Base-by-base conservation (phyloP, 768 basidiomycete genomes). In the Hebeloma cylindrosporum region DNA sequence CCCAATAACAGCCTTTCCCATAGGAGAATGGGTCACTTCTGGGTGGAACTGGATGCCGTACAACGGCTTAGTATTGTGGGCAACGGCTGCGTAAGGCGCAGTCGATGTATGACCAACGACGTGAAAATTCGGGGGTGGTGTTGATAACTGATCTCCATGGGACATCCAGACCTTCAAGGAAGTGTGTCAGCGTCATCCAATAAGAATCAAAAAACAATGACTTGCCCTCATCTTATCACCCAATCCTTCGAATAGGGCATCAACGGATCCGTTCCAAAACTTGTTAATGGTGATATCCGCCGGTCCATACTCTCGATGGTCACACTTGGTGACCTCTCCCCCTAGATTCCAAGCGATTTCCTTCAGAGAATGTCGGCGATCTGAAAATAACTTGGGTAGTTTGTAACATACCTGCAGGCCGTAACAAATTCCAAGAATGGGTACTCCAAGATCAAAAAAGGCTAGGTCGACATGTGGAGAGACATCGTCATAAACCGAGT, bases 31-130 rank as follows among this genome's bases (percentile, higher is more conserved):
- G 0, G 96, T 97, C 18, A 99, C 96, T 68, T 99, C 96, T 0
- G 95, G 93, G 61, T 99, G 96, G 73, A 98, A 99, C 59, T 99
- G 96, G 30, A 99, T 96, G 22, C 95, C 96, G 55, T 92, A 99
- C 60, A 96, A 74, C 1, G 88, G 83, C 58, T 90, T 93, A 5
- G 80, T 70, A 58, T 93, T 71, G 68, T 99, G 96, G 5, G 92
- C 92, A 50, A 98, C 81, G 2, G 94, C 94, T 8, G 94, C 94
- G 61, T 75, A 98, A 0, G 95, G 95, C 0, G 95, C 93, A 1
- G 85, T 85, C 13, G 77, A 67, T 0, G 96, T 99, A 35, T 78
- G 76, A 5, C 93, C 95, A 54, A 98, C 90, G 53, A 87, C 79
- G 59, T 89, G 83, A 68, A 96, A 99, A 56, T 85, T 72, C 0